Evolutionary conservation across 164 flowering plant species (phyloP).

Genomic region (Sedum album): DNA sequence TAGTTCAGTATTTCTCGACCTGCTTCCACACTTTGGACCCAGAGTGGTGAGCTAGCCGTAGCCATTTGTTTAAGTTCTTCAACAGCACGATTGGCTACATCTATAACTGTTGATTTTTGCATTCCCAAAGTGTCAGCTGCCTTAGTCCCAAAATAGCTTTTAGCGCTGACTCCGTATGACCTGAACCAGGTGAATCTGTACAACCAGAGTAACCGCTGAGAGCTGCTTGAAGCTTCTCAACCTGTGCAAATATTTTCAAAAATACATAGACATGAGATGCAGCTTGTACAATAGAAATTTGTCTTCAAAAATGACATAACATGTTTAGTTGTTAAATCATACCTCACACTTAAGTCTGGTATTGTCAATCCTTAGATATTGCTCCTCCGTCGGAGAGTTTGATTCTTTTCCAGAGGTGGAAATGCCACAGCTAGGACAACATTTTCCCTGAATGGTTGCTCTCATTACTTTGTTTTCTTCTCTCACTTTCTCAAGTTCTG

Average conservation of each 20-base stretch:
- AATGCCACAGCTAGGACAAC: conserved; percentile 81
- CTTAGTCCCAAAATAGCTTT: conserved; percentile 59
- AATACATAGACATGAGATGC: background rate
- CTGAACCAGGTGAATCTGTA: conserved; percentile 43
- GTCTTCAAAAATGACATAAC: background rate
- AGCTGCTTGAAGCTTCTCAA: conserved; percentile 54
- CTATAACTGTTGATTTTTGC: conserved; percentile 58
- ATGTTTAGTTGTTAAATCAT: background rate
- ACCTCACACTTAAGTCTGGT: conserved; percentile 91
- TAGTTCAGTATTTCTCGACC: conserved; percentile 93
- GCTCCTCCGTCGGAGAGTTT: conserved; percentile 49
- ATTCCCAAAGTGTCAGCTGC: conserved; percentile 57
- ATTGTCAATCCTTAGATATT: conserved; percentile 76
- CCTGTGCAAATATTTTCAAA: conserved; percentile 21
- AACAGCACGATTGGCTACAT: conserved; percentile 45
- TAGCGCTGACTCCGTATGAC: conserved; percentile 55
- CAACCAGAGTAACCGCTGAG: conserved; percentile 33
- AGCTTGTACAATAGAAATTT: background rate
- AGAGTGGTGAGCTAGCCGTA: conserved; percentile 57
- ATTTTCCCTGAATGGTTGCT: conserved; percentile 49
- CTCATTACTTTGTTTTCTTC: conserved; percentile 76
- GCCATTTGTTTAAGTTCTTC: conserved; percentile 85
- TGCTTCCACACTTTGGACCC: conserved; percentile 82
- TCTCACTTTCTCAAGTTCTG: conserved; percentile 76
- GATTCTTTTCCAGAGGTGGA: conserved; percentile 46